These are phyloP conservation scores for Chloroidium sp. DNA, from an alignment of 163 green algal species.

Conservation along the genomic window DNA sequence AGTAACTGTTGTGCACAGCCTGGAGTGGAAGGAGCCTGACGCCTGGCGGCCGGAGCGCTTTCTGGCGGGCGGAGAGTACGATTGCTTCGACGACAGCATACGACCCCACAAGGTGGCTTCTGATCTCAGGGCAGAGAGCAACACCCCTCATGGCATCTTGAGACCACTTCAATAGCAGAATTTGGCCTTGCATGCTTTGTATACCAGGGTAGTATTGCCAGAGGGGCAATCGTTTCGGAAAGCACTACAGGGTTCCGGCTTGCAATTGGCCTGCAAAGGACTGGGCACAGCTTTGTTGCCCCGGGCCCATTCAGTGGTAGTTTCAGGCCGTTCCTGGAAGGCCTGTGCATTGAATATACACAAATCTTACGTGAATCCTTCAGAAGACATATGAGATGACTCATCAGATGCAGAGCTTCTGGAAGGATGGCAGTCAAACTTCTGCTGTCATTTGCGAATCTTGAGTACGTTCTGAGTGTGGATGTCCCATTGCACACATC, in stretches of 20 bases:
- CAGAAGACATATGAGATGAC: neutral
- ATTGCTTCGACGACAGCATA: conserved; percentile 71
- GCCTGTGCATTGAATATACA: no score
- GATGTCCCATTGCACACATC: no score
- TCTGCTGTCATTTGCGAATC: neutral
- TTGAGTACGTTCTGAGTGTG: neutral
- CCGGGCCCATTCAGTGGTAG: neutral
- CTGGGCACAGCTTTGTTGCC: neutral
- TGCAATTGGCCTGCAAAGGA: no score
- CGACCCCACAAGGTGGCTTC: conserved; percentile 50
- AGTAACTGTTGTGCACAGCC: conserved; percentile 42
- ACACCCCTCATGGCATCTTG: no score
- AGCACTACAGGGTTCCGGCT: no score
- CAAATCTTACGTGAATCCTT: neutral
- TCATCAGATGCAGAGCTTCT: neutral
- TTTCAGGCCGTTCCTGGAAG: no score
- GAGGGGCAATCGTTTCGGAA: no score
- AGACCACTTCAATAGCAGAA: no score
- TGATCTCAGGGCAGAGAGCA: no score
- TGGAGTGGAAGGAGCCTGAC: conserved; percentile 57
- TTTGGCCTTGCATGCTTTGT: neutral
- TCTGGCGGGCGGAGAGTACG: conserved; percentile 78
- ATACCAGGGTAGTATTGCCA: neutral
- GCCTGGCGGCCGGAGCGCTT: conserved; percentile 78
- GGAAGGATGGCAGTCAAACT: neutral